Conservation (phyloP, 2,329 filamentous ascomycete genomes). For the Verticillium tricorpus region DNA sequence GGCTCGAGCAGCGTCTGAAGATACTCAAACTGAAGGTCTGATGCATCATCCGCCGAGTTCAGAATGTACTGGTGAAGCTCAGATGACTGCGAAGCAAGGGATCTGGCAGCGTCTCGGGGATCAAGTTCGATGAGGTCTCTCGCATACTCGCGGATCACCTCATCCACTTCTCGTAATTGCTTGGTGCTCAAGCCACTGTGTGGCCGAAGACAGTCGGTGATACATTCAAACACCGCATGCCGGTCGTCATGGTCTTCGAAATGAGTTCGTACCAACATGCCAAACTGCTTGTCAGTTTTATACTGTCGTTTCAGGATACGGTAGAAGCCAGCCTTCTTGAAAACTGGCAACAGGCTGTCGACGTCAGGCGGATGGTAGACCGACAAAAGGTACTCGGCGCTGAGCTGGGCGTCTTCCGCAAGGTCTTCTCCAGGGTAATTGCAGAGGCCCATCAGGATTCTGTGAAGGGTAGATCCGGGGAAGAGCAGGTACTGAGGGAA, state of each 20-base stretch:
- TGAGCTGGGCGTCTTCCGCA: constrained; percentile 93
- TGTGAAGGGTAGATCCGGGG: constrained; percentile 78
- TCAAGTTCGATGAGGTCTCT: constrained; percentile 63
- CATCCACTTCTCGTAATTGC: constrained; percentile 67
- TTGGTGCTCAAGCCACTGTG: constrained; percentile 60
- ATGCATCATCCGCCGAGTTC: constrained; percentile 53
- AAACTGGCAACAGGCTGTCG: constrained; percentile 67
- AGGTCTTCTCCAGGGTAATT: constrained; percentile 76
- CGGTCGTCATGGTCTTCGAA: constrained; percentile 81
- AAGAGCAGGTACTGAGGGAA: constrained; percentile 94
- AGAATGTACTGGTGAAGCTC: constrained; percentile 65
- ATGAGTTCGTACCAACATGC: constrained; percentile 72
- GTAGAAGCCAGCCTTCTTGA: constrained; percentile 79
- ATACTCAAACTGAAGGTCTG: constrained; percentile 69
- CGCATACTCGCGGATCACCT: constrained; percentile 61
- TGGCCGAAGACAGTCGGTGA: constrained; percentile 68
- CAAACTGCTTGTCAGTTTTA: constrained; percentile 72
- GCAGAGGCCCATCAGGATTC: constrained; percentile 77
- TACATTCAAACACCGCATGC: constrained; percentile 71
- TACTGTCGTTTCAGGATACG: constrained; percentile 89
- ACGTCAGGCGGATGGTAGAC: constrained; percentile 88
- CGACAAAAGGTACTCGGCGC: constrained; percentile 89
- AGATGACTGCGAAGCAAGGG: constrained; percentile 56
- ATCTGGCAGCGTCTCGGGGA: constrained; percentile 59
- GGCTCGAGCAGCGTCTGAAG: constrained; percentile 72